Evolutionary conservation across 139 green algal genomes (phyloP), one percentile per base, ranked within the genome.

Genomic region (Chlorella sp.): DNA sequence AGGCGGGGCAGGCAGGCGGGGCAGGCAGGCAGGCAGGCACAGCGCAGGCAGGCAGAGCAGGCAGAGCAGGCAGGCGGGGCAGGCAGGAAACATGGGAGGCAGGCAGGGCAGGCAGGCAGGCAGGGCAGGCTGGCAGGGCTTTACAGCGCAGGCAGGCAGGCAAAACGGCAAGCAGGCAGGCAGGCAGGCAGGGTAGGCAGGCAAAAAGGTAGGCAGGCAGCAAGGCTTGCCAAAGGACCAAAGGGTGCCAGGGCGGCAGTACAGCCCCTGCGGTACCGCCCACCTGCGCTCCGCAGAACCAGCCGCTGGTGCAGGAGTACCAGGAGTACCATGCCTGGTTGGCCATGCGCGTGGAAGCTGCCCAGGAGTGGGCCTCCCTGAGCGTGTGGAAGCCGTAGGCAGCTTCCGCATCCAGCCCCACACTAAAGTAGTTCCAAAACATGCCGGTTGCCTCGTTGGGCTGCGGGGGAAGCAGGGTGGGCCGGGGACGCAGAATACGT

Each of bases 341-440:
- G 80, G 92, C 87, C 15, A 94, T 0, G 18, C 95, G 89, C 30
- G 66, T 80, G 73, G 84, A 87, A 28, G 93, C 90, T 0, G 91
- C 90, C 91, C 91, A 93, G 3, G 96, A 93, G 71, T 93, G 89
- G 9, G 81, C 42, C 89, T 98, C 96, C 0, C 96, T 91, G 91
- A 98, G 83, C 15, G 91, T 79, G 92, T 98, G 96, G 93, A 98
- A 98, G 78, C 92, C 93, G 86, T 96, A 96, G 22, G 96, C 96
- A 0, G 96, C 94, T 89, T 95, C 90, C 0, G 96, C 96, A 87
- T 98, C 96, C 88, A 97, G 87, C 16, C 96, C 96, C 7, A 98
- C 60, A 83, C 89, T 94, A 34, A 97, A 94, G 94, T 98, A 98
- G 93, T 98, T 98, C 93, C 94, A 98, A 89, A 97, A 97, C 80